These are phyloP conservation scores for Ophiocordyceps camponoti-leonardi DNA, from an alignment of 2,329 filamentous ascomycete species.

Conservation along the genomic window DNA sequence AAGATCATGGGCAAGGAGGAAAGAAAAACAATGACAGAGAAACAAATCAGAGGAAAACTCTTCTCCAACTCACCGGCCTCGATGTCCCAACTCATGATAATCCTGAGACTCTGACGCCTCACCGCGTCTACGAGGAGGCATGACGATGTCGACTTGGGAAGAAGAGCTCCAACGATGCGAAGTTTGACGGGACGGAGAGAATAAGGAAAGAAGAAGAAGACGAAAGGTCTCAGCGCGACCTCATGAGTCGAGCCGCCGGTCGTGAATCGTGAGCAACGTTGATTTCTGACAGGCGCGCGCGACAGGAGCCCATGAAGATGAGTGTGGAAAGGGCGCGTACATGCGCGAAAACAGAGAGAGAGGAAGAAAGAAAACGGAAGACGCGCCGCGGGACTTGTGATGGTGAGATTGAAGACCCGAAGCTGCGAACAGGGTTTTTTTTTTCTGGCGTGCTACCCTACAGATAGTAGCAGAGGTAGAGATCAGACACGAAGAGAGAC, in stretches of 20 bases:
- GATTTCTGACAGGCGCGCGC: background rate
- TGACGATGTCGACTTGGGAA: conserved; percentile 3
- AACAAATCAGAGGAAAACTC: background rate
- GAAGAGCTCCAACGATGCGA: background rate
- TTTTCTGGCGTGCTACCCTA: too few species aligned
- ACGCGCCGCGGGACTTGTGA: too few species aligned
- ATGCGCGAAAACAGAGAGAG: background rate
- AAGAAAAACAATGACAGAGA: background rate
- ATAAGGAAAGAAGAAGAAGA: background rate
- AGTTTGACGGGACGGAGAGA: background rate
- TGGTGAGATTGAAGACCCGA: too few species aligned
- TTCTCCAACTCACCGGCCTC: conserved; percentile 17
- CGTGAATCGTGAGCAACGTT: background rate
- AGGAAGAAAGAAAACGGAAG: too few species aligned
- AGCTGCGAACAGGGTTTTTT: too few species aligned
- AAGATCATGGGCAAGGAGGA: background rate
- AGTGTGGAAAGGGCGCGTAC: background rate
- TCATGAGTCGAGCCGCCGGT: background rate
- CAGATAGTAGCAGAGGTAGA: too few species aligned
- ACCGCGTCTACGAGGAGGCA: conserved; percentile 17
- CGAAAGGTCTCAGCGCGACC: background rate
- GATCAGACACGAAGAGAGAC: too few species aligned
- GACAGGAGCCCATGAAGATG: background rate
- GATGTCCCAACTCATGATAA: conserved; percentile 16
- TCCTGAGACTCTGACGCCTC: conserved; percentile 14